These are phyloP conservation scores for Puccinellia tenuiflora DNA, from an alignment of 176 grass and related monocot genomes.

Conservation along the genomic window DNA sequence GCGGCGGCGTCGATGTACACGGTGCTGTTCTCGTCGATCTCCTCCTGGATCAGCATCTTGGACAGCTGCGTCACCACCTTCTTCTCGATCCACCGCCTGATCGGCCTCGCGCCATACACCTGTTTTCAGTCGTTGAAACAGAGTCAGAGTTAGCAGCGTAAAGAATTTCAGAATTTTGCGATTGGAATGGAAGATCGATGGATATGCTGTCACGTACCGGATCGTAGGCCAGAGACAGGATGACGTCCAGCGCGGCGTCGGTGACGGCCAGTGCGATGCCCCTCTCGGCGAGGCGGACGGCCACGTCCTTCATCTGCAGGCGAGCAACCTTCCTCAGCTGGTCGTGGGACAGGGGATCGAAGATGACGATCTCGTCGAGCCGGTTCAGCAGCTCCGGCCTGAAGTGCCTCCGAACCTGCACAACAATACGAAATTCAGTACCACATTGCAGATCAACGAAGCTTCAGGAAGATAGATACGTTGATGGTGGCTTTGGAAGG, in stretches of 20 bases:
- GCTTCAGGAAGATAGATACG: background rate
- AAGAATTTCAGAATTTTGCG: too few species aligned
- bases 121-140: too few species aligned
- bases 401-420: conserved; percentile 90
- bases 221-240: conserved; percentile 75
- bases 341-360: conserved; percentile 79
- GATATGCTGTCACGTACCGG: too few species aligned
- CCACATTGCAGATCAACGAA: background rate
- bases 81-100: conserved; percentile 93
- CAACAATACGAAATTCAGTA: background rate
- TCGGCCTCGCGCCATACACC: conserved; percentile 72
- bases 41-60: conserved; percentile 84
- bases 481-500: background rate
- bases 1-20: conserved; percentile 63
- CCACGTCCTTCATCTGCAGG: conserved; percentile 95
- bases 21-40: conserved; percentile 80
- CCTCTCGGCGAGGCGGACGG: conserved; percentile 73
- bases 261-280: conserved; percentile 80
- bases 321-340: conserved; percentile 88
- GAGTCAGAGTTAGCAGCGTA: too few species aligned
- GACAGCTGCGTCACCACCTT: conserved; percentile 71
- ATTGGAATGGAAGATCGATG: too few species aligned
- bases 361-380: conserved; percentile 86
- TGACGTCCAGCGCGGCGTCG: conserved; percentile 78
- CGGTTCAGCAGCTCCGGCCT: conserved; percentile 89